Evolutionary conservation across 257 asterid genomes (phyloP).

Genomic region (Penstemon barbatus): DNA sequence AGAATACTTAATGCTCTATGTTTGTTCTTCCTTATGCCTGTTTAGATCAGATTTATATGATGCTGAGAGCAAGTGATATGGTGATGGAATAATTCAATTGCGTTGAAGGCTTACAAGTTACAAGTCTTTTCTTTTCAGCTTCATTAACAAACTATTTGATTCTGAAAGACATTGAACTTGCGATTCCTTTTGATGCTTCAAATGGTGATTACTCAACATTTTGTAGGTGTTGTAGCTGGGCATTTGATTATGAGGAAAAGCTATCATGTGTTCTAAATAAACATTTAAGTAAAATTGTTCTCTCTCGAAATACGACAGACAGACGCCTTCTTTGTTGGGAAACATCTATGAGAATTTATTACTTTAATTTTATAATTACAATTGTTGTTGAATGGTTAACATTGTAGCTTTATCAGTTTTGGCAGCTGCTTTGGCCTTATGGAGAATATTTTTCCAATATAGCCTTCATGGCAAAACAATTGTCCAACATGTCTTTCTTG

Average conservation of each 20-base stretch:
- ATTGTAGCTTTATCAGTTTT: background rate
- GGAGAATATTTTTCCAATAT: too few relatives aligned
- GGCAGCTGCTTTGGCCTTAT: background rate
- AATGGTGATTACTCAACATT: background rate
- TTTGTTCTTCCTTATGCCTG: conserved; percentile 36
- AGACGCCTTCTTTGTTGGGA: background rate
- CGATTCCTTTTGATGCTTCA: conserved; percentile 8
- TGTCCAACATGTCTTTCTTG: too few relatives aligned
- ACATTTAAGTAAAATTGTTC: background rate
- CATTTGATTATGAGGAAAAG: conserved; percentile 5
- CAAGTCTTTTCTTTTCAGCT: conserved; percentile 5
- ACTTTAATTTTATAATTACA: background rate
- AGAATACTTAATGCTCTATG: conserved; percentile 6
- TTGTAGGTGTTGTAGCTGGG: conserved; percentile 19
- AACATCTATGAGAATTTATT: background rate
- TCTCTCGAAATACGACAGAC: background rate
- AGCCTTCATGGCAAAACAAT: too few relatives aligned
- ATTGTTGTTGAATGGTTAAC: background rate
- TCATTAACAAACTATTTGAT: conserved; percentile 8
- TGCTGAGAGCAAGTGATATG: conserved; percentile 41
- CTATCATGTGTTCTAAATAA: background rate
- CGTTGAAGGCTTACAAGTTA: conserved; percentile 8
- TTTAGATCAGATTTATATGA: conserved; percentile 41
- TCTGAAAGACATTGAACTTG: background rate
- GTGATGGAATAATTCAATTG: conserved; percentile 25